Percentiles rank a stretch among this genome's conserved stretches.
These are phyloP conservation scores for Backusella macrospora DNA, from an alignment of 192 early-diverging fungal genomes.

Conservation along the genomic window DNA sequence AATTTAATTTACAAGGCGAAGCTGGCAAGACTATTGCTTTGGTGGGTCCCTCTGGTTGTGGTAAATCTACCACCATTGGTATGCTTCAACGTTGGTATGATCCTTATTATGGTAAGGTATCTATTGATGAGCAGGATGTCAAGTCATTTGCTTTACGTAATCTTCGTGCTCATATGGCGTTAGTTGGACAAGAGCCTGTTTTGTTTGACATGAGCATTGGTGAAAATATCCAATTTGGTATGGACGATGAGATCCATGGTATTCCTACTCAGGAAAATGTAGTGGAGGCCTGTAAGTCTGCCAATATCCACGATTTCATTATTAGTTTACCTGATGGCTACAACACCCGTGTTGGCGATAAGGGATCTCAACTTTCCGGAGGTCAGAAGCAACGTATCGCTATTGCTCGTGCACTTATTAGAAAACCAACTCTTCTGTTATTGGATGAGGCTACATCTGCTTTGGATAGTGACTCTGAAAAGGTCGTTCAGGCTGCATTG, in stretches of 20 bases:
- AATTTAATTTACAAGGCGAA: slow-evolving; percentile 52
- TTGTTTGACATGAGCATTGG: slow-evolving; percentile 87
- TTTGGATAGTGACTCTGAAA: slow-evolving; percentile 71
- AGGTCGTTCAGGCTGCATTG: slow-evolving; percentile 68
- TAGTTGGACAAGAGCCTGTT: slow-evolving; percentile 95
- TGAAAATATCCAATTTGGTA: slow-evolving; percentile 87
- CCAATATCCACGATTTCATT: slow-evolving; percentile 68
- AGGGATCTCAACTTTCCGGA: slow-evolving; percentile 59
- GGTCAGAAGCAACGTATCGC: slow-evolving; percentile 81
- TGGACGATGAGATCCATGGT: slow-evolving; percentile 49
- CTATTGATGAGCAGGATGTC: slow-evolving; percentile 63
- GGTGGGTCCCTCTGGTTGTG: slow-evolving; percentile 85
- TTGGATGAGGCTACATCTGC: slow-evolving; percentile 85
- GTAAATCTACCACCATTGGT: slow-evolving; percentile 73
- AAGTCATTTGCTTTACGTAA: slow-evolving; percentile 64
- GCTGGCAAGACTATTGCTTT: slow-evolving; percentile 81
- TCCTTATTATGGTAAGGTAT: slow-evolving; percentile 56
- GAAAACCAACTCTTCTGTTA: slow-evolving; percentile 77
- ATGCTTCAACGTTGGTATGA: slow-evolving; percentile 87
- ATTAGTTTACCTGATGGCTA: slow-evolving; percentile 58
- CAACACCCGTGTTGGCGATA: slow-evolving; percentile 67
- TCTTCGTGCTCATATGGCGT: slow-evolving; percentile 73
- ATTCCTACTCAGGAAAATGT: slow-evolving; percentile 52
- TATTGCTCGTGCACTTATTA: slow-evolving; percentile 82
- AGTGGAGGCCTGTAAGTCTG: slow-evolving; percentile 52